These are phyloP conservation scores for Syncephalastrum monosporum DNA, from an alignment of 371 early-diverging fungal species.

Conservation along the genomic window DNA sequence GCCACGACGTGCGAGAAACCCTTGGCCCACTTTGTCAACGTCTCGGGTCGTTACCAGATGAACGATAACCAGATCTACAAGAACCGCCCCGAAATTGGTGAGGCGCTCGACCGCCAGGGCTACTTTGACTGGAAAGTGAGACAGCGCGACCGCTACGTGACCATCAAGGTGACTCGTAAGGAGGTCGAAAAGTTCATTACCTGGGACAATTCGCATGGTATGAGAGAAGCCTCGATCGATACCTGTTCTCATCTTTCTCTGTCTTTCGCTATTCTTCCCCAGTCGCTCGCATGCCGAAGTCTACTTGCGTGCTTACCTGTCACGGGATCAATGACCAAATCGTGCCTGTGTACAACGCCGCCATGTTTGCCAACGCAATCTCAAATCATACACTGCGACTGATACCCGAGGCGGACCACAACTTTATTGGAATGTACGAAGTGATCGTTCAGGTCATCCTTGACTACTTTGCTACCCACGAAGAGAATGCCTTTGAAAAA, in stretches of 20 bases:
- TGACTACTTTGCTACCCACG: constrained; percentile 40
- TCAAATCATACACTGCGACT: constrained; percentile 52
- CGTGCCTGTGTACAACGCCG: constrained; percentile 58
- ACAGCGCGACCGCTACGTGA: constrained; percentile 30
- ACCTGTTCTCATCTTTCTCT: background rate
- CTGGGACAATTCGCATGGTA: constrained; percentile 47
- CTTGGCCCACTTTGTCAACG: constrained; percentile 46
- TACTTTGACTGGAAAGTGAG: constrained; percentile 42
- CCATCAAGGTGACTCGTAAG: constrained; percentile 33
- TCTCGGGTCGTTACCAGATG: constrained; percentile 60
- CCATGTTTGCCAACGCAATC: constrained; percentile 48
- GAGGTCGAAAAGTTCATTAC: constrained; percentile 35
- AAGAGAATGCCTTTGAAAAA: constrained; percentile 46
- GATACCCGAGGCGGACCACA: constrained; percentile 58
- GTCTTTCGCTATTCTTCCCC: too few relatives aligned
- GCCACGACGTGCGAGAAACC: constrained; percentile 47
- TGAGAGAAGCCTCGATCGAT: background rate
- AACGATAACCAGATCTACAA: constrained; percentile 31
- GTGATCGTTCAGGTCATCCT: constrained; percentile 40
- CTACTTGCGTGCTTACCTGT: constrained; percentile 56
- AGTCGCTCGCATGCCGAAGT: constrained; percentile 51
- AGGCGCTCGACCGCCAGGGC: constrained; percentile 35
- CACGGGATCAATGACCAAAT: constrained; percentile 63
- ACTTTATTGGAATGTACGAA: constrained; percentile 46
- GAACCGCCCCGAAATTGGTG: constrained; percentile 30